Evolutionary conservation across 2,329 filamentous ascomycete species (phyloP).

Genomic region (Fusarium sp.): DNA sequence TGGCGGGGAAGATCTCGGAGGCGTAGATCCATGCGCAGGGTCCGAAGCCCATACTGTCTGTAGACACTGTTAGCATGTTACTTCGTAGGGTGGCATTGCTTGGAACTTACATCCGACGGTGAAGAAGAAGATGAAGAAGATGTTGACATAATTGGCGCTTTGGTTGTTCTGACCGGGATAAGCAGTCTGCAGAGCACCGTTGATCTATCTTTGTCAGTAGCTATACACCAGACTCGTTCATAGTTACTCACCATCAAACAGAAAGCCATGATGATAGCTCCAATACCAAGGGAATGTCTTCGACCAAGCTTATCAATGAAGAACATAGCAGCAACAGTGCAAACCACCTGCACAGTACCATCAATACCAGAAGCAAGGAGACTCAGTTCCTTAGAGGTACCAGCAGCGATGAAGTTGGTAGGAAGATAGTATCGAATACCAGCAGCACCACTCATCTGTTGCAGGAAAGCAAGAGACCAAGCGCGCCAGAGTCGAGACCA

Average conservation of each 20-base stretch:
- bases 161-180: slow-evolving; percentile 22
- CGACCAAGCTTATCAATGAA: slow-evolving; percentile 26
- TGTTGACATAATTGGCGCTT: slow-evolving; percentile 22
- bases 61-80: accelerated
- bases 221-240: neutral
- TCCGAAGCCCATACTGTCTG: slow-evolving; percentile 26
- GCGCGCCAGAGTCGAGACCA: slow-evolving; percentile 25
- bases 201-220: slow-evolving; percentile 10
- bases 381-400: slow-evolving; percentile 17
- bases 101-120: slow-evolving; percentile 13
- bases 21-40: slow-evolving; percentile 26
- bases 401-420: slow-evolving; percentile 17
- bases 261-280: slow-evolving; percentile 25
- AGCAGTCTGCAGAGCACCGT: slow-evolving; percentile 9
- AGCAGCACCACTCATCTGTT: slow-evolving; percentile 24
- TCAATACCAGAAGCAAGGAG: slow-evolving; percentile 19
- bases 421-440: slow-evolving; percentile 25
- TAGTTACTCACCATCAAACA: slow-evolving; percentile 16
- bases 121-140: slow-evolving; percentile 27
- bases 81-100: no score
- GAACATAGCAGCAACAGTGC: slow-evolving; percentile 29
- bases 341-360: slow-evolving; percentile 17
- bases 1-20: slow-evolving; percentile 26
- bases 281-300: slow-evolving; percentile 16
- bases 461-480: slow-evolving; percentile 14